phyloP scores from a whole-genome alignment of 306 rosid genomes.

The Cyamopsis tetragonoloba region DNA sequence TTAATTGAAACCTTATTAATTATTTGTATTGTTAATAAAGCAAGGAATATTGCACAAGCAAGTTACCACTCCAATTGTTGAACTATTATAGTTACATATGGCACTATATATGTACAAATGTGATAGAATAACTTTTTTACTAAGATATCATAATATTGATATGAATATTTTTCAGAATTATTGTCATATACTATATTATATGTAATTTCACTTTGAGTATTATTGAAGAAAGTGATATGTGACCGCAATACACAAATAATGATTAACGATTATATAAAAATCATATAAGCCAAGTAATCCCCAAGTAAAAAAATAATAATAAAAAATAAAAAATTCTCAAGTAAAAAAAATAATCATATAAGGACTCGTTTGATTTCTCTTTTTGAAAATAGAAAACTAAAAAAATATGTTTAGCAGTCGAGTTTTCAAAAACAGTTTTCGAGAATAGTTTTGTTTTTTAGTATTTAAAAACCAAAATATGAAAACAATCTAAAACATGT shows the following conservation, averaged over 20 bases:
- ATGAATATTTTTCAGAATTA: slow-evolving; percentile 10
- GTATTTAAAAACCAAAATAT: no score
- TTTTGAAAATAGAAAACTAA: no score
- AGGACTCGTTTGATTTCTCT: no score
- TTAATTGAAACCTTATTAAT: slow-evolving; percentile 10
- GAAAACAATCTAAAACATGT: no score
- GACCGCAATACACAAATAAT: no score
- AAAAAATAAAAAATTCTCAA: no score
- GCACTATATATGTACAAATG: slow-evolving; percentile 9
- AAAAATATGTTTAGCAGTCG: no score
- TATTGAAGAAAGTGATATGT: slow-evolving; percentile 28
- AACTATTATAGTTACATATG: background rate
- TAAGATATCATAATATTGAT: slow-evolving; percentile 21
- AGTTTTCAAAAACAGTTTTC: no score
- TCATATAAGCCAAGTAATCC: background rate
- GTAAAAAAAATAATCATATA: no score
- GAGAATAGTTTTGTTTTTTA: no score
- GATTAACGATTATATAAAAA: no score
- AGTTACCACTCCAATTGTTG: background rate
- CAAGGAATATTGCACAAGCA: slow-evolving; percentile 22
- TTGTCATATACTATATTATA: background rate
- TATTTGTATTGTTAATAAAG: slow-evolving; percentile 1
- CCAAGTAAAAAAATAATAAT: background rate
- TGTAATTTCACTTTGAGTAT: slow-evolving; percentile 31
- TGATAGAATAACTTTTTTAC: slow-evolving; percentile 18